A percentile compares a stretch with the other conserved stretches of the same genome.
phyloP scores from a whole-genome alignment of 2,329 filamentous ascomycete species.

The Pseudonectria foliicola region DNA sequence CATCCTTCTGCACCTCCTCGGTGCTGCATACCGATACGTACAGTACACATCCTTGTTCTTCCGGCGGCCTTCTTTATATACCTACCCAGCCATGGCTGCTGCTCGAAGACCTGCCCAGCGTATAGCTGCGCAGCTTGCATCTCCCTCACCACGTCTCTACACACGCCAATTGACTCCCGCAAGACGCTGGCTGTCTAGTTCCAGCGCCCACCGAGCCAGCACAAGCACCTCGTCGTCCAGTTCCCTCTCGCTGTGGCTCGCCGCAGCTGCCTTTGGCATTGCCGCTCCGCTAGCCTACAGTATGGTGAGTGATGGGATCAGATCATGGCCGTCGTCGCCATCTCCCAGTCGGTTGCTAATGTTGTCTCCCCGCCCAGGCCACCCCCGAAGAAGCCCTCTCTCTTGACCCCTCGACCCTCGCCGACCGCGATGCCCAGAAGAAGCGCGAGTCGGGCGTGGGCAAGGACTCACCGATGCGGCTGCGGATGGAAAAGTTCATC shows the following conservation, averaged over 20 bases:
- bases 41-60: background rate
- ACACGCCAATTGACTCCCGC: conserved; percentile 21
- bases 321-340: background rate
- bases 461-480: conserved; percentile 82
- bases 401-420: conserved; percentile 63
- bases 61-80: conserved; percentile 13
- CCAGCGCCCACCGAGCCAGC: conserved; percentile 13
- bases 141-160: conserved; percentile 17
- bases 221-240: conserved; percentile 12
- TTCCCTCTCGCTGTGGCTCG: conserved; percentile 23
- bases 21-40: too few relatives aligned
- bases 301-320: conserved; percentile 38
- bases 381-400: conserved; percentile 31
- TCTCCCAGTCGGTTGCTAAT: conserved; percentile 10
- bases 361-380: conserved; percentile 26
- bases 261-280: conserved; percentile 41
- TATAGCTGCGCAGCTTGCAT: conserved; percentile 22
- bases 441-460: conserved; percentile 66
- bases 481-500: conserved; percentile 96
- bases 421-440: conserved; percentile 73
- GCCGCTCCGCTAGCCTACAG: conserved; percentile 49
- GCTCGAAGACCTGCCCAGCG: conserved; percentile 23
- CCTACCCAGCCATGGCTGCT: conserved; percentile 25
- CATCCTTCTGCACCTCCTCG: background rate
- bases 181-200: conserved; percentile 20